A percentile compares a stretch with the other conserved stretches of the same genome.
These are phyloP conservation scores for Pestalotiopsis sp. DNA, from an alignment of 2,329 filamentous ascomycete species.

Conservation along the genomic window DNA sequence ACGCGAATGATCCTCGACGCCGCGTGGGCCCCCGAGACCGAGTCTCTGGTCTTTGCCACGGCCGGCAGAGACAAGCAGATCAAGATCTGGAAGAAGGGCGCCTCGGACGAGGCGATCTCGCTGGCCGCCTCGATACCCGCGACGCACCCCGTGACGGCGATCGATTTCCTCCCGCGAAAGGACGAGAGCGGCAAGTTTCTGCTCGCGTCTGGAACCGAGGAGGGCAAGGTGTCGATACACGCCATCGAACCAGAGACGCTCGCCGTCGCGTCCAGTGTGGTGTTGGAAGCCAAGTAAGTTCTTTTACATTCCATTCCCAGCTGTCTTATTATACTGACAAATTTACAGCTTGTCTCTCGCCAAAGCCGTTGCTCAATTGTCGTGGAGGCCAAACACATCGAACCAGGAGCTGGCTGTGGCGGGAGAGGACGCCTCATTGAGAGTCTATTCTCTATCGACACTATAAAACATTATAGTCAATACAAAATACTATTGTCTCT, in stretches of 20 bases:
- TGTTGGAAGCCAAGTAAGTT: conserved; percentile 42
- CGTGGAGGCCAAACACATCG: conserved; percentile 62
- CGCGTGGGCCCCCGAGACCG: conserved; percentile 70
- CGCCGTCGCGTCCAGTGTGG: conserved; percentile 37
- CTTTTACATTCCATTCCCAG: background rate
- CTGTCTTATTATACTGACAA: background rate
- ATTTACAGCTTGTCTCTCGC: conserved; percentile 55
- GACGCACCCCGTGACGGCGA: conserved; percentile 67
- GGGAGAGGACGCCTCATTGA: conserved; percentile 63
- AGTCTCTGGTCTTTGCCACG: conserved; percentile 70
- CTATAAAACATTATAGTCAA: background rate
- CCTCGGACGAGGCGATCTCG: conserved; percentile 41
- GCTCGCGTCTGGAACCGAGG: conserved; percentile 62
- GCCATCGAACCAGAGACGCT: conserved; percentile 42
- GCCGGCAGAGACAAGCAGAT: conserved; percentile 88
- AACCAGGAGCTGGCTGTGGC: conserved; percentile 52
- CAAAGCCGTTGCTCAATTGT: conserved; percentile 66
- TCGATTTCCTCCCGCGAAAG: conserved; percentile 61
- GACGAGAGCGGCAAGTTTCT: conserved; percentile 35
- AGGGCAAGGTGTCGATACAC: conserved; percentile 48
- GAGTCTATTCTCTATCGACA: conserved; percentile 53
- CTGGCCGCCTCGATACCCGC: conserved; percentile 57
- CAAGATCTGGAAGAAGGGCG: conserved; percentile 62
- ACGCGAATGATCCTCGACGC: conserved; percentile 89
- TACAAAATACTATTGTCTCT: background rate